A percentile compares a stretch with the other conserved stretches of the same genome.
Evolutionary conservation across 495 filamentous ascomycete species (phyloP).

Genomic region (Glarea lozoyensis): DNA sequence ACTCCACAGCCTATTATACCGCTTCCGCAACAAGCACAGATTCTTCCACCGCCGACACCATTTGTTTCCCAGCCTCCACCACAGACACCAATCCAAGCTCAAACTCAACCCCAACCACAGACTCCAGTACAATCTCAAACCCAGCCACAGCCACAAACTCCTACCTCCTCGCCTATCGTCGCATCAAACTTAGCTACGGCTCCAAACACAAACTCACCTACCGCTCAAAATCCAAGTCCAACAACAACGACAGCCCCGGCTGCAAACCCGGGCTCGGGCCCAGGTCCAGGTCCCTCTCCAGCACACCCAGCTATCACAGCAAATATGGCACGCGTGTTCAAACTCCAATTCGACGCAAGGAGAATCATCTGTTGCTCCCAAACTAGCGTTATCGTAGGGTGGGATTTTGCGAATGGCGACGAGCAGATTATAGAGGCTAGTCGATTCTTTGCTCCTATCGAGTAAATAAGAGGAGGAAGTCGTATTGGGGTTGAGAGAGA

Average conservation of each 20-base stretch:
- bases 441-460: conserved; percentile 61
- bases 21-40: background rate
- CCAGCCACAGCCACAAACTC: conserved; percentile 15
- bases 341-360: conserved; percentile 90
- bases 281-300: conserved; percentile 10
- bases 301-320: conserved; percentile 13
- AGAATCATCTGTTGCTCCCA: conserved; percentile 93
- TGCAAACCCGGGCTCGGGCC: too few species aligned
- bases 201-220: background rate
- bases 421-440: conserved; percentile 70
- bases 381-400: conserved; percentile 84
- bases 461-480: too few species aligned
- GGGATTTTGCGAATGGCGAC: conserved; percentile 96
- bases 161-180: too few species aligned
- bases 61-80: background rate
- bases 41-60: background rate
- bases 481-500: too few species aligned
- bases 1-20: too few species aligned
- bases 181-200: too few species aligned
- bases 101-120: background rate
- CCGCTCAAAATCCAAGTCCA: background rate
- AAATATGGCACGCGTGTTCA: conserved; percentile 75
- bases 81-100: background rate
- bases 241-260: background rate
- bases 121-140: conserved; percentile 16